Base-by-base conservation (phyloP, 768 basidiomycete species). In the Nidularia pulvinata region DNA sequence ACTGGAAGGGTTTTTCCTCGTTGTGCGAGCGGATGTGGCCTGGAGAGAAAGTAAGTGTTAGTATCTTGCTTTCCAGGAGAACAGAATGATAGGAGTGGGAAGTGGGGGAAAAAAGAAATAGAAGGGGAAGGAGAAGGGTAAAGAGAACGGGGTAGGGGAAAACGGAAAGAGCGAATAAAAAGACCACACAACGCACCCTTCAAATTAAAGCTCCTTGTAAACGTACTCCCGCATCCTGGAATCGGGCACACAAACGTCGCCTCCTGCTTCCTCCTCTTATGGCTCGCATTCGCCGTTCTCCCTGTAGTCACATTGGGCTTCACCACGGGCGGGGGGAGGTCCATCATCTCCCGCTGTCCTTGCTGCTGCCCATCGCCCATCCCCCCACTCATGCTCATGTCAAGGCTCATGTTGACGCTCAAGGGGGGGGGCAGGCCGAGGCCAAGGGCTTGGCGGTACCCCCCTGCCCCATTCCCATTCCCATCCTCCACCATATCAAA, bases 1-100 rank as follows among this genome's bases (percentile, higher is more conserved):
- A 98, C 68, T 89, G 84, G 79, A 94, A 98, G 33, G 95, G 95
- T 57, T 93, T 88, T 70, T 96, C 93, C 68, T 95, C 95, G 55
- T 91, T 94, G 62, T 97, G 95, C 11, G 91, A 93, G 42, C 95
- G 89, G 61, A 97, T 79, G 65, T 98, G 95, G n/a, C 95, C 88
- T 90, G 46, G 58, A 30, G 25, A 30, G 25, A 30, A 30, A 30
- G 25, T 4, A 4, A 30, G 25, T 30, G 25, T 30, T 4, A 30
- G 25, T 30, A 30, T 30, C 3, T 3, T 4, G 25, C 4, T 30
- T 30, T 30, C 25, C 25, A 3, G 25, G 25, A 30, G 25, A 30
- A 30, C 25, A 4, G 25, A 30, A 30, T 30, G 25, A 30, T 30
- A 30, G 25, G 25, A 4, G 4, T 30, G 25, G 25, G 25, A 30